These are phyloP conservation scores for Alnus rubra DNA, from an alignment of 306 rosid species.

Conservation along the genomic window DNA sequence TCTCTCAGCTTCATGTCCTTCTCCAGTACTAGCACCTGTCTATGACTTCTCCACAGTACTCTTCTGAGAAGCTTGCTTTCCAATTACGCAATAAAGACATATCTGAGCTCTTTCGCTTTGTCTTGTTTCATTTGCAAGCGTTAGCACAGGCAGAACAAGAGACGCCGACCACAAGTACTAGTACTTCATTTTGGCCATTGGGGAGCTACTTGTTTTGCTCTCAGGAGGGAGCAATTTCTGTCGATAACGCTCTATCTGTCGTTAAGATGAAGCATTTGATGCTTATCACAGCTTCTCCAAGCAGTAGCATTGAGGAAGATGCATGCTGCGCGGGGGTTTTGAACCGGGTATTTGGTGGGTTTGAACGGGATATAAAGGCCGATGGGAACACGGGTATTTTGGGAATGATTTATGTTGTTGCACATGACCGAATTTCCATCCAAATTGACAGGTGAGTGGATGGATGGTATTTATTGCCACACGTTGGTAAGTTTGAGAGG, in stretches of 20 bases:
- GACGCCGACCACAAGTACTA: background rate
- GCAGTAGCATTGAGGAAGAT: conserved; percentile 50
- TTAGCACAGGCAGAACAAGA: conserved; percentile 43
- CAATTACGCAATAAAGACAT: conserved; percentile 48
- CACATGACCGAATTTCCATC: too few species aligned
- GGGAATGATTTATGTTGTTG: too few species aligned
- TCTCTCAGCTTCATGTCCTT: conserved; percentile 49
- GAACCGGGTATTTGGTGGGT: too few species aligned
- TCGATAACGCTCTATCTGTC: conserved; percentile 61
- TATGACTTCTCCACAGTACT: conserved; percentile 40
- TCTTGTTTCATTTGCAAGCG: conserved; percentile 43
- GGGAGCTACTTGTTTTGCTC: conserved; percentile 75
- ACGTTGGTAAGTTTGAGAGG: too few species aligned
- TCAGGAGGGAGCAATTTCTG: conserved; percentile 66
- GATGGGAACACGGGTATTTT: too few species aligned
- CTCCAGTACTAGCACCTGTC: conserved; percentile 66
- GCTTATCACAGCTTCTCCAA: conserved; percentile 50
- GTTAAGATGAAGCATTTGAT: conserved; percentile 68
- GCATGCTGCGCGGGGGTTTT: too few species aligned
- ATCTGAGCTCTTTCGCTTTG: conserved; percentile 36
- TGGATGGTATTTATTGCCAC: too few species aligned
- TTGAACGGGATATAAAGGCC: too few species aligned
- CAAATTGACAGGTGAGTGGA: too few species aligned
- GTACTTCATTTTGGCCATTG: conserved; percentile 54
- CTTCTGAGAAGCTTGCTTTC: conserved; percentile 31